Evolutionary conservation across 768 basidiomycete genomes (phyloP), one percentile per base, ranked within the genome.

Genomic region (Panus rudis): DNA sequence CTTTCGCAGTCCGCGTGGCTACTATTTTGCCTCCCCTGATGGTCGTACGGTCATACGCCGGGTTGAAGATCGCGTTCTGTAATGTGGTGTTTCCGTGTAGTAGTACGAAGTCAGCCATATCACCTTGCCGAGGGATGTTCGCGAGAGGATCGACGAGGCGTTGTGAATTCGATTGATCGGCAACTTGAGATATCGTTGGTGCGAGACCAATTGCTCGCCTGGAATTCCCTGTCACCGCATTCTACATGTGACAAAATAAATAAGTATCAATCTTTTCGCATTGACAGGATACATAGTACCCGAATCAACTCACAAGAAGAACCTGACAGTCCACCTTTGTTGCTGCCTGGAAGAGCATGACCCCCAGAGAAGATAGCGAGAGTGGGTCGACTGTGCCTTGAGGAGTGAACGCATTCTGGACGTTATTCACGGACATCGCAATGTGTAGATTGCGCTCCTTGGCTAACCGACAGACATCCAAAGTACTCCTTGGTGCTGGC

Each of bases 351-450:
- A 80, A 82, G 23, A 81, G 49, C 3, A 70, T 74, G 10, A 78
- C 73, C 16, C 74, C 78, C 34, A 83, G 69, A 26, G 75, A 67
- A 39, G 77, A 73, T 41, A 83, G 60, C 4, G 69, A 65, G n/a
- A 84, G 61, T 7, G 80, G 79, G 62, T 81, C 80, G 33, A 76
- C 55, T 21, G 70, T 71, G 40, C 81, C 81, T 62, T 83, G 81
- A 30, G 81, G 82, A 26, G 76, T 82, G 57, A 81, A 84, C 23
- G 77, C 74, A 50, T 83, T 84, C 49, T 73, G 73, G 52, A 81
- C 70, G 52, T 81, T 81, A 59, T 81, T 80, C 27, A 81, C 74
- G 43, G 73, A 66, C 69, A 79, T 69, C 41, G 76, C 76, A 41
- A 76, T 61, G 34, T 67, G 62, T 23, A 80, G 46, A 10, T 70